Conservation (phyloP, 75 land plant genomes). For the Pseudotsuga menziesii region DNA sequence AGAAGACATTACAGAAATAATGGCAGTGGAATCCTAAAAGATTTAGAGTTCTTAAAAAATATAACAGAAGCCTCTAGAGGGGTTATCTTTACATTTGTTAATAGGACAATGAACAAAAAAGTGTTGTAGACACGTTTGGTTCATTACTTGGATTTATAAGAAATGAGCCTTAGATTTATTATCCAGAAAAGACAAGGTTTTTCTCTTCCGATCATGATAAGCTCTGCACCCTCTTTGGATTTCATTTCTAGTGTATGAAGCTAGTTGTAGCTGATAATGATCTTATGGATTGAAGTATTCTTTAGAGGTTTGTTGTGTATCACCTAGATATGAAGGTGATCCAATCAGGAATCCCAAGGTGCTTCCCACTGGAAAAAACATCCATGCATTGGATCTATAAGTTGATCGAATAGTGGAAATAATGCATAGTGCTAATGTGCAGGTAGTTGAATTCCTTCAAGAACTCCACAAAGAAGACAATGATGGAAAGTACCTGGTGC, state of each 20-base stretch:
- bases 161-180: constrained; percentile 88
- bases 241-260: constrained; percentile 81
- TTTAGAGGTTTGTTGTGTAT: constrained; percentile 87
- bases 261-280: constrained; percentile 95
- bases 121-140: constrained; percentile 65
- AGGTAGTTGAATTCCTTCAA: constrained; percentile 86
- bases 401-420: constrained; percentile 90
- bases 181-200: constrained; percentile 69
- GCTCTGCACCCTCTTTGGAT: constrained; percentile 62
- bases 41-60: constrained; percentile 74
- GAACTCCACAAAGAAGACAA: constrained; percentile 89
- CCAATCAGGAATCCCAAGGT: constrained; percentile 98
- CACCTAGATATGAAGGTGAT: constrained; percentile 98
- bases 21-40: constrained; percentile 79
- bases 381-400: constrained; percentile 96
- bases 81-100: constrained; percentile 74
- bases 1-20: constrained; percentile 84
- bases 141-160: constrained; percentile 71
- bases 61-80: constrained; percentile 89
- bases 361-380: constrained; percentile 96
- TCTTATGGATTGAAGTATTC: constrained; percentile 83
- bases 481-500: constrained; percentile 88
- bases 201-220: constrained; percentile 67
- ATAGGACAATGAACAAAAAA: constrained; percentile 58
- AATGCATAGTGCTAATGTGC: constrained; percentile 90